phyloP scores from a whole-genome alignment of 495 filamentous ascomycete species.

The Aspergillus leporis region DNA sequence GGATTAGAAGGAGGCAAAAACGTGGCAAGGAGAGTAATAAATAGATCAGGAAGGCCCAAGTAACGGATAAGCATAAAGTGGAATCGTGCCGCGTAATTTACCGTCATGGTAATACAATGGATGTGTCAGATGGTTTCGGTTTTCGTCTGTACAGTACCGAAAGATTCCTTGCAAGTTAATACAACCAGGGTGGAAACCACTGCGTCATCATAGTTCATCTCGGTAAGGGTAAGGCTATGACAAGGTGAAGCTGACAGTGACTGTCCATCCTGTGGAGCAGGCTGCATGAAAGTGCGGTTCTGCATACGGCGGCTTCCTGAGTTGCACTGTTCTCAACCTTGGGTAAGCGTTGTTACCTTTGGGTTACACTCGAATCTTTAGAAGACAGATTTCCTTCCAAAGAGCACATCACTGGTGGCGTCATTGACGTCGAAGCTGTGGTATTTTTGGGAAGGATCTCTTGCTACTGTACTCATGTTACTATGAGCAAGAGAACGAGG shows the following conservation, averaged over 20 bases:
- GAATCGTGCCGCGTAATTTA: conserved; percentile 11
- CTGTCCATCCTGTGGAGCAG: conserved; percentile 9
- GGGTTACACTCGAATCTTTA: neutral
- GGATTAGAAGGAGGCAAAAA: conserved; percentile 27
- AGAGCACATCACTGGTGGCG: neutral
- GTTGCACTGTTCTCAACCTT: neutral
- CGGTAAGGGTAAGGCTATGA: neutral
- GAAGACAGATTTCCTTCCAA: neutral
- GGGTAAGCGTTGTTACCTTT: conserved; percentile 1
- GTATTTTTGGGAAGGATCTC: neutral
- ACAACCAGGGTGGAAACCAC: neutral
- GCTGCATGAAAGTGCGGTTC: conserved; percentile 8
- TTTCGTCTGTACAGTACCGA: conserved; percentile 15
- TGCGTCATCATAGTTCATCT: neutral
- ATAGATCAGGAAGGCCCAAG: neutral
- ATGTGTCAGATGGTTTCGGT: conserved; percentile 12
- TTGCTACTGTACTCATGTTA: neutral
- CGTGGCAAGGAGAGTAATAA: conserved; percentile 34
- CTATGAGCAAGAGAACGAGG: neutral
- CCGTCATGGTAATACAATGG: conserved; percentile 17
- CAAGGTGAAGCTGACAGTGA: conserved; percentile 17
- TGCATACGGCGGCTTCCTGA: conserved; percentile 12
- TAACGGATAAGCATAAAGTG: conserved; percentile 4
- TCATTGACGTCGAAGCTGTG: neutral
- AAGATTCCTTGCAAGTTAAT: conserved; percentile 10